Base-by-base conservation (phyloP, 148 eudicot genomes). In the Silene uniflora region DNA sequence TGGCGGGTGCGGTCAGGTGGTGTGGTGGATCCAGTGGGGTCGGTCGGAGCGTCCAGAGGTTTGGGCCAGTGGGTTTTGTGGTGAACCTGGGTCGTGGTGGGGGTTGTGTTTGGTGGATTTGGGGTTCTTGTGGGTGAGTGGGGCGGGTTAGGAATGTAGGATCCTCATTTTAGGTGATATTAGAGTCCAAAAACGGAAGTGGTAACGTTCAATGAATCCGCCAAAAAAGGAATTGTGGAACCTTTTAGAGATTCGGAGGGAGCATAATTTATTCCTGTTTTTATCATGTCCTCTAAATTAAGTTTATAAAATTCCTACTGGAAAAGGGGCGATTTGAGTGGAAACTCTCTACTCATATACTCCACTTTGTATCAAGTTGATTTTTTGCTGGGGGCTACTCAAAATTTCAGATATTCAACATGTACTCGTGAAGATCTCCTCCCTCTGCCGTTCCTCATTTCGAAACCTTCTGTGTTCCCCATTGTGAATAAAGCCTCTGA, bases 231-330 rank as follows among this genome's bases (percentile, higher is more conserved):
- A 39, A 39, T 6, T 39, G 44, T 39, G 44, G 44, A 39, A 1
- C 44, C 44, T 39, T 7, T 39, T 7, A 39, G 10, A 39, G 44
- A 39, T 39, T 39, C 10, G 44, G 10, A 39, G 10, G 17, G 56
- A 52, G 17, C 10, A 12, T 52, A 68, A 44, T 5, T 68, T 44
- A 44, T 68, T 14, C 44, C 13, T 68, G 39, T 35, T 49, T 9
- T 44, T 16, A 10, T 68, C 71, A 68, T 44, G 55, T 44, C 27
- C 72, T 68, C 55, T 68, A 68, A 68, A 21, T 19, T 44, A 3
- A 21, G 23, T 8, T 42, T 25, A 52, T 16, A 68, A 19, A 54
- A 68, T 68, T 16, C 14, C 27, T 19, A 46, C 8, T 25, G 14
- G 49, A 10, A 67, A 67, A 21, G 6, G 46, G 49, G 6, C 70